phyloP scores from a whole-genome alignment of 192 early-diverging fungal species.

The Thamnidium elegans region DNA sequence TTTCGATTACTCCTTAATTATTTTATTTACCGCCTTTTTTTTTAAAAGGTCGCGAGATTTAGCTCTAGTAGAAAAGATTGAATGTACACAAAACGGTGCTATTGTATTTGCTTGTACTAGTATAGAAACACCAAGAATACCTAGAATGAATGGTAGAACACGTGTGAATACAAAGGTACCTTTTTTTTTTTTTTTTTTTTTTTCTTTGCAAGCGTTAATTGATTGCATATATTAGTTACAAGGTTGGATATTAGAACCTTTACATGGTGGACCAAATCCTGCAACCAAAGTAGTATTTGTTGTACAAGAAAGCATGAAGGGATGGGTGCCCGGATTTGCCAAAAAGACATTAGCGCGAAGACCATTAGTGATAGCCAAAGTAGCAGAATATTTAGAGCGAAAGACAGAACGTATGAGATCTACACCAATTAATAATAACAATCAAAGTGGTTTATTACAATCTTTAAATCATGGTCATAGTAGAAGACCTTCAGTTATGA shows the following conservation, averaged over 20 bases:
- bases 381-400: conserved; percentile 52
- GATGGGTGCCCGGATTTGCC: conserved; percentile 58
- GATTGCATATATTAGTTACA: conserved; percentile 34
- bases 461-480: conserved; percentile 30
- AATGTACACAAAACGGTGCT: conserved; percentile 42
- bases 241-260: conserved; percentile 57
- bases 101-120: conserved; percentile 55
- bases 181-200: neutral
- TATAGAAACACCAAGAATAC: conserved; percentile 51
- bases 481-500: conserved; percentile 35
- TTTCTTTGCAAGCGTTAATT: no score
- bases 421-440: conserved; percentile 1
- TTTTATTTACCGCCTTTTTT: conserved; percentile 1
- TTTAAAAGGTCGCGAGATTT: conserved; percentile 37
- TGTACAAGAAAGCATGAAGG: conserved; percentile 50
- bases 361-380: conserved; percentile 47
- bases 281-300: conserved; percentile 54
- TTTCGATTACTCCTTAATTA: neutral
- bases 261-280: conserved; percentile 38
- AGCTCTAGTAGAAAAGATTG: conserved; percentile 45
- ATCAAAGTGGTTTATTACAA: conserved; percentile 1
- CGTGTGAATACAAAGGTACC: conserved; percentile 43
- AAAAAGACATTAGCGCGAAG: conserved; percentile 48
- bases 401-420: conserved; percentile 37
- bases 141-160: conserved; percentile 46